Base-by-base conservation (phyloP, 352 stramenopile species). In the Phytophthora hybrid region DNA sequence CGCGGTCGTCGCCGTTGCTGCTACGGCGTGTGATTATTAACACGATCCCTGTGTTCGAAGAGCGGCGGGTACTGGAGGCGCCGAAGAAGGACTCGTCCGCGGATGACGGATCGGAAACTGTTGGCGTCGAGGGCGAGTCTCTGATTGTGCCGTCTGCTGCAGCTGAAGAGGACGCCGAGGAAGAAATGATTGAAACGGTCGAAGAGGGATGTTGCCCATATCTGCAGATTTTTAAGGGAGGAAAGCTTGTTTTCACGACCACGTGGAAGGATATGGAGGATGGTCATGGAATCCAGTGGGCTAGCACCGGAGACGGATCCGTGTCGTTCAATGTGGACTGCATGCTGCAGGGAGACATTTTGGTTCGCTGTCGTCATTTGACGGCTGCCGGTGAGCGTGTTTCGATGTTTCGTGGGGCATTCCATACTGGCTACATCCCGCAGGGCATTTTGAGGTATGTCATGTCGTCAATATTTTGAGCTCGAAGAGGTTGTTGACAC, bases 361-460 rank as follows among this genome's bases (percentile, higher is more conserved):
- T 99, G 9, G 86, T 99, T 29, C 96, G 97, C 39, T 99, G 97
- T 81, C 92, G 97, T 39, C 97, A 99, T 73, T 78, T 99, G 16
- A 98, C 94, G 19, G 86, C 95, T 64, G 71, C 81, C 60, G 89
- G 91, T 29, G 83, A 97, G 75, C 86, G 96, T 0, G 83, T 99
- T 49, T 98, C 88, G 14, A 99, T 99, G 96, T 99, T 99, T 79
- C 93, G 98, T 59, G 97, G 95, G 9, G 97, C 95, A 14, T 99
- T 99, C 77, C 97, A 99, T 83, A 99, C 97, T n/a, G 97, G 98
- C 3, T 99, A 99, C 76, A 97, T 99, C 47, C 96, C 97, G 5
- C 90, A 97, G 37, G 96, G 97, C 19, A 98, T 99, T 53, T 79
- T 99, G 54, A 79, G 97, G 79, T 95, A 82, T 34, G 16, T 72